These are phyloP conservation scores for Didymella arachidicola DNA, from an alignment of 2,329 filamentous ascomycete genomes.

Conservation along the genomic window DNA sequence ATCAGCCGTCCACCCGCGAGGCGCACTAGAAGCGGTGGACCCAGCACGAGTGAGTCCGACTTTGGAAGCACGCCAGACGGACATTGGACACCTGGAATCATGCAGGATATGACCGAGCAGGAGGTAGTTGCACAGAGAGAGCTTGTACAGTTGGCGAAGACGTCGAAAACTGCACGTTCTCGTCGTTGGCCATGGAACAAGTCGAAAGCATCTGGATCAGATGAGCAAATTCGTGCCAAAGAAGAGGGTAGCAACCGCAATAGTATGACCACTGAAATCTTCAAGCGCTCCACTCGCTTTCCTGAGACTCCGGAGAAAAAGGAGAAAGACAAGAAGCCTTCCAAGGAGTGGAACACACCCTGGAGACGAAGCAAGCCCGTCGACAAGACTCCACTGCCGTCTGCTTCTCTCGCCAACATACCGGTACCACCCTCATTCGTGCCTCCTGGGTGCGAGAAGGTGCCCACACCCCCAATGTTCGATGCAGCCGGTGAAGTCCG, in stretches of 20 bases:
- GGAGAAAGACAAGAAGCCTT: conserved; percentile 12
- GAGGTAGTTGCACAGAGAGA: conserved; percentile 22
- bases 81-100: conserved; percentile 14
- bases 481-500: conserved; percentile 36
- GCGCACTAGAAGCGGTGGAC: conserved; percentile 22
- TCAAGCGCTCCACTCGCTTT: conserved; percentile 31
- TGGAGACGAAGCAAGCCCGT: conserved; percentile 17
- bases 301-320: conserved; percentile 11
- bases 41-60: conserved; percentile 25
- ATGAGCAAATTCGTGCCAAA: conserved; percentile 7
- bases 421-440: conserved; percentile 34
- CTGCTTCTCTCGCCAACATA: conserved; percentile 26
- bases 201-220: conserved; percentile 13
- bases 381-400: not conserved
- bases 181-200: conserved; percentile 34
- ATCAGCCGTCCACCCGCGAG: conserved; percentile 19
- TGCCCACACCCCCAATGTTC: conserved; percentile 39
- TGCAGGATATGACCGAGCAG: conserved; percentile 17
- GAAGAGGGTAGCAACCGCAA: conserved; percentile 2
- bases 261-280: conserved; percentile 26
- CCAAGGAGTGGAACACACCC: not conserved
- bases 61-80: conserved; percentile 20
- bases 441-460: conserved; percentile 37
- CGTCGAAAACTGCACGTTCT: conserved; percentile 17
- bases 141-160: conserved; percentile 28